phyloP scores from a whole-genome alignment of 2,329 filamentous ascomycete genomes.

The Akanthomyces lecanii region DNA sequence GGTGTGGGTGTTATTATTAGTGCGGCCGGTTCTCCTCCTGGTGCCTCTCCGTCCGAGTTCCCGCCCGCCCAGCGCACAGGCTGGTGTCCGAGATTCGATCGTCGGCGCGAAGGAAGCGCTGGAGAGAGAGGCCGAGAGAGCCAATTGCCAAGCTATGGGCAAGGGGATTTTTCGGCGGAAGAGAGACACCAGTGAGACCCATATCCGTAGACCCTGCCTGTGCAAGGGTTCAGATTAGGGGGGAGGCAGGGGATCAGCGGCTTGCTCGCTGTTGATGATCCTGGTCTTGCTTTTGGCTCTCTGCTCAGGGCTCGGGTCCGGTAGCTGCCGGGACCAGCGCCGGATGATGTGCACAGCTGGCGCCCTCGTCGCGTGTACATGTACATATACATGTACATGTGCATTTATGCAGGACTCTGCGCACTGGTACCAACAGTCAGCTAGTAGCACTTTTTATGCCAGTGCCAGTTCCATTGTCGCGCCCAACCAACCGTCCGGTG shows the following conservation, averaged over 20 bases:
- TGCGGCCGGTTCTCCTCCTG: too few species aligned
- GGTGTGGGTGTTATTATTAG: too few species aligned
- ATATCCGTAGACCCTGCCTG: too few species aligned
- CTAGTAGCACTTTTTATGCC: background rate
- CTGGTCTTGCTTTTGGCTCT: too few species aligned
- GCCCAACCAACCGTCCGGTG: too few species aligned
- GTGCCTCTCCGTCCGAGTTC: too few species aligned
- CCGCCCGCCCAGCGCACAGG: background rate
- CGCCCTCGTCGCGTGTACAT: background rate
- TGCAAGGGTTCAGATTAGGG: background rate
- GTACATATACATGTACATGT: background rate
- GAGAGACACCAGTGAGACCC: background rate
- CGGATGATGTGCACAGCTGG: background rate
- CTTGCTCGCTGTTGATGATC: too few species aligned
- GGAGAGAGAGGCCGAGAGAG: background rate
- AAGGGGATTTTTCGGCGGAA: background rate
- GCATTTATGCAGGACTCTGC: background rate
- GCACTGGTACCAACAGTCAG: too few species aligned
- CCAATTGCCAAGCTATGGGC: background rate
- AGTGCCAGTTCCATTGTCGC: too few species aligned
- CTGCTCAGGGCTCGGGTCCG: background rate
- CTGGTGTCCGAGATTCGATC: slow-evolving; percentile 10
- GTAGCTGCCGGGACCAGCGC: background rate
- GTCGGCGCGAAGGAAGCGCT: background rate
- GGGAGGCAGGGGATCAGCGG: too few species aligned